Conservation (phyloP, 768 basidiomycete genomes). For the Rhodotorula babjevae region DNA sequence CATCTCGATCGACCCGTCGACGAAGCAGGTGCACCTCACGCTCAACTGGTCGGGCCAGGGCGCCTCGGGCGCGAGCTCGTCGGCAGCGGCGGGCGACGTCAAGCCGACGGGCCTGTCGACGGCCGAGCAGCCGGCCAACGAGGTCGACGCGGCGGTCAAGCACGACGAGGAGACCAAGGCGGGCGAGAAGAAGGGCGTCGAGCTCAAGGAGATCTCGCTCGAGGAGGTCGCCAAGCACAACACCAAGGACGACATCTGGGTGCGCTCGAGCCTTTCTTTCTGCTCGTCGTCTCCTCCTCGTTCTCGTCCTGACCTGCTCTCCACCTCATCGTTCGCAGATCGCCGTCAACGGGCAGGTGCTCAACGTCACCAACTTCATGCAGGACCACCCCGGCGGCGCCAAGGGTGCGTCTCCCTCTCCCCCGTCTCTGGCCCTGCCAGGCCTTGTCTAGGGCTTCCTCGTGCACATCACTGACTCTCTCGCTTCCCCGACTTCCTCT, state of each 20-base stretch:
- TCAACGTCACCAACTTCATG: slow-evolving; percentile 80
- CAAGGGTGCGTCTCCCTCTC: not conserved
- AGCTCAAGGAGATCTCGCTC: slow-evolving; percentile 52
- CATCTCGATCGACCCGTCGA: slow-evolving; percentile 51
- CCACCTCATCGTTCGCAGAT: slow-evolving; percentile 4
- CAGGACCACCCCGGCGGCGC: slow-evolving; percentile 62
- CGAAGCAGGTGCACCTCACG: slow-evolving; percentile 52
- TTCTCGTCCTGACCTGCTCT: slow-evolving; percentile 13
- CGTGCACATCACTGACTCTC: no score
- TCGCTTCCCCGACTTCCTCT: no score
- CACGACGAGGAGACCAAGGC: slow-evolving; percentile 40
- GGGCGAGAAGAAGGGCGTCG: not conserved
- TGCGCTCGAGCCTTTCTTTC: no score
- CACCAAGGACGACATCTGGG: slow-evolving; percentile 91
- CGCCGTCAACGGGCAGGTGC: slow-evolving; percentile 78
- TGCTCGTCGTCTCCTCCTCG: no score
- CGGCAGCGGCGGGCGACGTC: slow-evolving; percentile 22
- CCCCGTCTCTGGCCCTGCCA: no score
- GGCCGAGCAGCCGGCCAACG: slow-evolving; percentile 40
- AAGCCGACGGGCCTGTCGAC: slow-evolving; percentile 38
- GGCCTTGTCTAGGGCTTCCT: no score
- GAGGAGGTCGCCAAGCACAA: slow-evolving; percentile 86
- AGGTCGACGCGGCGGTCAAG: slow-evolving; percentile 34
- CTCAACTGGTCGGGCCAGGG: slow-evolving; percentile 50
- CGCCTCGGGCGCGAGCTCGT: not conserved